Evolutionary conservation across 2,329 filamentous ascomycete genomes (phyloP).

Genomic region (Penicillium hesseltinei): DNA sequence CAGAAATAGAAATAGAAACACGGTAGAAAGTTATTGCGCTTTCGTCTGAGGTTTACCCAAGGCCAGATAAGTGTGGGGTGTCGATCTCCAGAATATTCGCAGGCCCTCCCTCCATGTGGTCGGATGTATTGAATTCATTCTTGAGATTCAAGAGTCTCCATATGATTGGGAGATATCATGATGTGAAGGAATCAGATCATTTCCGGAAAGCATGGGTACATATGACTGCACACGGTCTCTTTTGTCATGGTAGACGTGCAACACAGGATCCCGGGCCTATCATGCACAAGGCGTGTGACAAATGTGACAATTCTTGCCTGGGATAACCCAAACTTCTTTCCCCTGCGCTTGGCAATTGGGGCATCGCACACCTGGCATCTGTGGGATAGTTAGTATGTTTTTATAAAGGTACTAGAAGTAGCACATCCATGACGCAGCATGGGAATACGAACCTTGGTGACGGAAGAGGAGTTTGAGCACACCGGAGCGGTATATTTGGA

Average conservation of each 20-base stretch:
- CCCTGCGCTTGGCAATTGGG: slow-evolving; percentile 38
- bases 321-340: slow-evolving; percentile 46
- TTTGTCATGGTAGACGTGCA: not conserved
- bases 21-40: not conserved
- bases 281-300: slow-evolving; percentile 38
- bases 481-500: slow-evolving; percentile 4
- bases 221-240: not conserved
- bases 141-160: not conserved
- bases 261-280: not conserved
- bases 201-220: not conserved
- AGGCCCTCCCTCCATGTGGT: not conserved
- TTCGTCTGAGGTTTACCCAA: not conserved
- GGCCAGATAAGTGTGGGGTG: not conserved
- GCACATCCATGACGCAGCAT: not conserved
- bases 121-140: not conserved
- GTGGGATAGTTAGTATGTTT: not conserved
- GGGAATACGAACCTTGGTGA: slow-evolving; percentile 19
- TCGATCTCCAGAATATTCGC: not conserved
- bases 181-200: not conserved
- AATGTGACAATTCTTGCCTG: slow-evolving; percentile 46
- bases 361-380: slow-evolving; percentile 49
- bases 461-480: slow-evolving; percentile 10
- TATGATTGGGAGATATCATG: not conserved
- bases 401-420: not conserved
- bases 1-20: not conserved